Evolutionary conservation across 2,329 filamentous ascomycete species (phyloP).

Genomic region (Stenocarpella maydis): DNA sequence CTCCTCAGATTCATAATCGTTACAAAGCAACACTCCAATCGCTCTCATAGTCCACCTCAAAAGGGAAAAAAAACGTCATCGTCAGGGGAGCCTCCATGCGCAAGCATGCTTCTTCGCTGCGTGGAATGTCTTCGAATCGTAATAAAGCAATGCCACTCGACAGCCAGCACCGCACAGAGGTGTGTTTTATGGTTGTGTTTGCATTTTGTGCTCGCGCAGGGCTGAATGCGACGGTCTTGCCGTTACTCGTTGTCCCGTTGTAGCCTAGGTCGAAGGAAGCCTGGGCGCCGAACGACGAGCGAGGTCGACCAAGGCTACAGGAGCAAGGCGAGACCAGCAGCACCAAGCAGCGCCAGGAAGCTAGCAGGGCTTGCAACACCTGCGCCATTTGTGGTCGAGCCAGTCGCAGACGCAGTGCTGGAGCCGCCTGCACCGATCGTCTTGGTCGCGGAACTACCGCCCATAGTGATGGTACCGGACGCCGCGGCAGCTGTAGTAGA

Average conservation of each 20-base stretch:
- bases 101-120: conserved; percentile 7
- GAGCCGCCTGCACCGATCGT: conserved; percentile 30
- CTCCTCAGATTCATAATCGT: conserved; percentile 18
- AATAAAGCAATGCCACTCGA: conserved; percentile 4
- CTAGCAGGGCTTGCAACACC: conserved; percentile 44
- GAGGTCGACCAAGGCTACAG: conserved; percentile 36
- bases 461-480: conserved; percentile 31
- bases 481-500: conserved; percentile 31
- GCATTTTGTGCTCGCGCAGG: neutral
- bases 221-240: neutral
- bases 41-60: neutral
- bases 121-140: conserved; percentile 18
- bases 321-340: conserved; percentile 40
- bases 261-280: neutral
- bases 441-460: conserved; percentile 38
- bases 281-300: neutral
- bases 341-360: conserved; percentile 41
- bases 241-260: neutral
- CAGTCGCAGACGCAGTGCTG: conserved; percentile 34
- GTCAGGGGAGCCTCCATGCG: neutral
- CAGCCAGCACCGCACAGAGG: conserved; percentile 24
- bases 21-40: neutral
- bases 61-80: neutral
- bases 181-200: neutral
- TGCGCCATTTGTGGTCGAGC: conserved; percentile 44